A percentile compares a stretch with the other conserved stretches of the same genome.
Evolutionary conservation across 441 rosid species (phyloP).

Genomic region (Bocquillonia castaneifolia): DNA sequence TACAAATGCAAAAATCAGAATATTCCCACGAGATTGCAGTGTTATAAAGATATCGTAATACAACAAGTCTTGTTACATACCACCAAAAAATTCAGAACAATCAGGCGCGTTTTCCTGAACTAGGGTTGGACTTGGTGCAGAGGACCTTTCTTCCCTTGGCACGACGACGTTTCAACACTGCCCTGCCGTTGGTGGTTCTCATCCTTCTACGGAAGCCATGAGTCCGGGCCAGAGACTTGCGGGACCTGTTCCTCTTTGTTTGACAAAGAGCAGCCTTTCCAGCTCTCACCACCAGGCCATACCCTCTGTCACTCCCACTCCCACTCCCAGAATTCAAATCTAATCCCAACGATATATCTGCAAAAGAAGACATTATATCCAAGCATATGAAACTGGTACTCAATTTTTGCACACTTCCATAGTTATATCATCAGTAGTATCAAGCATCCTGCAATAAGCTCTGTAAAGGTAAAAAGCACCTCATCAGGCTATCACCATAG

Average conservation of each 20-base stretch:
- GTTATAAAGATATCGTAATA: too few relatives aligned
- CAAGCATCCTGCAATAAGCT: not conserved
- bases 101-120: conserved; percentile 60
- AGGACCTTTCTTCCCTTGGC: conserved; percentile 87
- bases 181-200: conserved; percentile 89
- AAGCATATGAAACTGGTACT: conserved; percentile 6
- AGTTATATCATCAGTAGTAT: not conserved
- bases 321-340: conserved; percentile 39
- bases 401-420: not conserved
- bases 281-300: conserved; percentile 82
- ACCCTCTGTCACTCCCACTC: conserved; percentile 32
- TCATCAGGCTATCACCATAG: not conserved
- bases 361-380: not conserved
- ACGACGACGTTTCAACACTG: conserved; percentile 74
- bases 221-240: conserved; percentile 87
- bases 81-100: conserved; percentile 8
- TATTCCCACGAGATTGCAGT: too few relatives aligned
- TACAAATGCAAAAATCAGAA: too few relatives aligned
- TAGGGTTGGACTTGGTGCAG: conserved; percentile 80
- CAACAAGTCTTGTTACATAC: too few relatives aligned
- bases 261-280: conserved; percentile 80
- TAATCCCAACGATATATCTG: conserved; percentile 66
- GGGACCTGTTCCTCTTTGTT: conserved; percentile 87
- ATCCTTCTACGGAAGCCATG: conserved; percentile 86
- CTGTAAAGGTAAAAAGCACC: not conserved